phyloP scores from a whole-genome alignment of 306 rosid species.

The Aeschynomene evenia region DNA sequence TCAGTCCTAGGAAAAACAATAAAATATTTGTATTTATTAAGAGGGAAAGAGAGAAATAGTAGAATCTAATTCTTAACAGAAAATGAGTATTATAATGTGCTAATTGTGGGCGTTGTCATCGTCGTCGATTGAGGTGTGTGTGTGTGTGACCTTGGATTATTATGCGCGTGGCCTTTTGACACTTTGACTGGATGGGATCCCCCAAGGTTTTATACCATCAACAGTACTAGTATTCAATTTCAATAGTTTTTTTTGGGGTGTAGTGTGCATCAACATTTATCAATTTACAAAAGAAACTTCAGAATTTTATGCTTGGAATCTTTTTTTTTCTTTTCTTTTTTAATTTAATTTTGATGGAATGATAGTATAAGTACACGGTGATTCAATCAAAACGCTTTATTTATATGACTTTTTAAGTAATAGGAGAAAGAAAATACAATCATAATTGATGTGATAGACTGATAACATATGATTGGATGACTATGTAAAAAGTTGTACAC shows the following conservation, averaged over 20 bases:
- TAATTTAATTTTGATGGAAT: too few species aligned
- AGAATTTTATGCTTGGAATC: background rate
- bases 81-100: slow-evolving; percentile 21
- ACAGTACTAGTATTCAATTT: background rate
- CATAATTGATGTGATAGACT: too few species aligned
- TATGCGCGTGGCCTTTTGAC: slow-evolving; percentile 34
- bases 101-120: slow-evolving; percentile 7
- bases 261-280: background rate
- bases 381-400: too few species aligned
- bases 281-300: background rate
- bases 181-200: slow-evolving; percentile 26
- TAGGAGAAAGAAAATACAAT: too few species aligned
- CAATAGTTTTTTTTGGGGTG: background rate
- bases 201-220: background rate
- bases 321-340: too few species aligned
- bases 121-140: slow-evolving; percentile 32
- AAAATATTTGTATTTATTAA: background rate
- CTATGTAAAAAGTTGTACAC: too few species aligned
- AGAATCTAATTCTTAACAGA: slow-evolving; percentile 20
- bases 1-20: slow-evolving; percentile 3
- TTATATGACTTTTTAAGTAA: too few species aligned
- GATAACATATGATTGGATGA: too few species aligned
- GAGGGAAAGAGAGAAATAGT: background rate
- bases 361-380: too few species aligned
- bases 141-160: background rate